A percentile compares a stretch with the other conserved stretches of the same genome.
Evolutionary conservation across 2,329 filamentous ascomycete species (phyloP).

Genomic region (Aspergillus bombycis): DNA sequence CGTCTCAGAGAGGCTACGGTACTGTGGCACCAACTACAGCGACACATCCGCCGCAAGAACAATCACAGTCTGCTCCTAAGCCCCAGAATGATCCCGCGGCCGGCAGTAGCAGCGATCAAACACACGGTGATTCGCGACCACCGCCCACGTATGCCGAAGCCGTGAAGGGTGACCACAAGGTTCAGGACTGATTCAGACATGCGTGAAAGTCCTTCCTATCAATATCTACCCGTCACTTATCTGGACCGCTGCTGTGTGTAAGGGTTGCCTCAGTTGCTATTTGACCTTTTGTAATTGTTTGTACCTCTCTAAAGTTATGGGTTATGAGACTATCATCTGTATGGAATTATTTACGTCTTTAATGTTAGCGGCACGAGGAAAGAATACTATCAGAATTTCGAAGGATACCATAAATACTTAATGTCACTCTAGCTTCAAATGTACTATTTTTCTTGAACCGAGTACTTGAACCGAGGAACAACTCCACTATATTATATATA

Average conservation of each 20-base stretch:
- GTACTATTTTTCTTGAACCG: background rate
- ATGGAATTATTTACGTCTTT: background rate
- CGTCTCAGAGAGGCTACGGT: slow-evolving; percentile 40
- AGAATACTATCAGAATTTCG: background rate
- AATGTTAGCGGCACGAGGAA: background rate
- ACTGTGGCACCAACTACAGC: slow-evolving; percentile 37
- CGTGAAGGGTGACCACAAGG: slow-evolving; percentile 86
- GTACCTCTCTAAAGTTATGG: background rate
- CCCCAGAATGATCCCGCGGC: slow-evolving; percentile 27
- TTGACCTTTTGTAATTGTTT: slow-evolving; percentile 2
- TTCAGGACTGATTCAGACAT: slow-evolving; percentile 65
- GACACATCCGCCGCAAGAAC: slow-evolving; percentile 21
- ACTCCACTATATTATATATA: background rate
- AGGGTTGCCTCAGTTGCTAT: background rate
- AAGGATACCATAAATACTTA: background rate
- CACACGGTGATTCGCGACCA: slow-evolving; percentile 44
- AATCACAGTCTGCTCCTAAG: slow-evolving; percentile 23
- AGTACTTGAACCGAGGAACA: background rate
- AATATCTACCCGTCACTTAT: background rate
- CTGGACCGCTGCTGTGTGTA: background rate
- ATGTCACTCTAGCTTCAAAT: background rate
- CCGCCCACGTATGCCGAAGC: slow-evolving; percentile 91
- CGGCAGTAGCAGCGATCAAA: slow-evolving; percentile 36
- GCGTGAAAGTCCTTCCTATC: background rate
- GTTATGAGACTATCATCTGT: background rate